Conservation (phyloP, 257 asterid species). For the Parsonsia alboflavescens region DNA sequence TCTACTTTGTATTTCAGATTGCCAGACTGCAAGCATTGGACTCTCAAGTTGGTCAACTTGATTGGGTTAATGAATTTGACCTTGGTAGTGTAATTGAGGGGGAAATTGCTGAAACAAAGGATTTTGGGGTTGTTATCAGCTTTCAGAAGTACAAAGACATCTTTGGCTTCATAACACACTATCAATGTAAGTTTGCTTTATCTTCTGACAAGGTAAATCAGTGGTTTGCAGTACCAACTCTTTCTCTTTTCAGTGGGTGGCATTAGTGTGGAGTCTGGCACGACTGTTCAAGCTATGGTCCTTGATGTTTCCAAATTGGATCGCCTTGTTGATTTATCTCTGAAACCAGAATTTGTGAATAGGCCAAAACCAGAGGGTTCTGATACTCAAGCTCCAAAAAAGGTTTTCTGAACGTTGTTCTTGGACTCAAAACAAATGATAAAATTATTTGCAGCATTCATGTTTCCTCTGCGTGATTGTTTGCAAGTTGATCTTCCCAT, state of each 20-base stretch:
- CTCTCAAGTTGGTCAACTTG: slow-evolving; percentile 37
- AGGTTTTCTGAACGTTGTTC: slow-evolving; percentile 35
- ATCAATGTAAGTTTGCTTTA: slow-evolving; percentile 59
- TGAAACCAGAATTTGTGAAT: slow-evolving; percentile 62
- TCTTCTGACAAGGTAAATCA: background rate
- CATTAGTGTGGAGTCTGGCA: slow-evolving; percentile 40
- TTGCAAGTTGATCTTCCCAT: background rate
- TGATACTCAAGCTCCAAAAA: slow-evolving; percentile 32
- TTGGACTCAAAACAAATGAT: background rate
- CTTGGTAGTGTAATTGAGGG: slow-evolving; percentile 68
- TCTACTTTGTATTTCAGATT: slow-evolving; percentile 45
- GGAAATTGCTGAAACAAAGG: slow-evolving; percentile 66
- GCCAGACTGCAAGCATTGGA: slow-evolving; percentile 62
- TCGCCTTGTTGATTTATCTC: slow-evolving; percentile 79
- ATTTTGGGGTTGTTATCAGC: slow-evolving; percentile 74
- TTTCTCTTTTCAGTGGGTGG: slow-evolving; percentile 62
- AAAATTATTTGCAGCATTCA: background rate
- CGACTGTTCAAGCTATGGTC: slow-evolving; percentile 61
- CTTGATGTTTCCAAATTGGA: slow-evolving; percentile 88
- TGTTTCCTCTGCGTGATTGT: background rate
- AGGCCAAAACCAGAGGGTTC: slow-evolving; percentile 37
- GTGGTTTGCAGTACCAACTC: slow-evolving; percentile 13
- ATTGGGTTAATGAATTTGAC: slow-evolving; percentile 56
- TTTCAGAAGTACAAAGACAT: slow-evolving; percentile 59
- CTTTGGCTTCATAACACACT: slow-evolving; percentile 78